Conservation (phyloP, 2,329 filamentous ascomycete species). For the Dendrostoma leiphaemia region DNA sequence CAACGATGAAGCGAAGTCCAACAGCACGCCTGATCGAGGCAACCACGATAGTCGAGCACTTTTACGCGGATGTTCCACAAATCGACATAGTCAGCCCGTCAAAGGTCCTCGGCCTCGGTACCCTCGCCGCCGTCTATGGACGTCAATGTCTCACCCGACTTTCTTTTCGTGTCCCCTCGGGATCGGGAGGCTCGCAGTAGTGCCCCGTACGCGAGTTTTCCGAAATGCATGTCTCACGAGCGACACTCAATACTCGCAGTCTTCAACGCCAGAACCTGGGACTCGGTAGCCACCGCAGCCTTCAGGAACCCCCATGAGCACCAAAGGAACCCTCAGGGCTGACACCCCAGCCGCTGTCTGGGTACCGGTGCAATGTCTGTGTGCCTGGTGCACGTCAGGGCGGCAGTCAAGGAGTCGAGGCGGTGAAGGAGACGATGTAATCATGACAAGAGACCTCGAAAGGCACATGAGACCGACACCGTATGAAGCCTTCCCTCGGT, state of each 20-base stretch:
- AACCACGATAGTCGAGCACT: neutral
- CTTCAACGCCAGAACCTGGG: neutral
- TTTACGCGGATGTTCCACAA: conserved; percentile 1
- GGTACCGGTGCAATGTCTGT: too few species aligned
- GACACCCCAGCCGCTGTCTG: neutral
- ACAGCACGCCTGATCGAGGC: neutral
- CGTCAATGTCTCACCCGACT: conserved; percentile 16
- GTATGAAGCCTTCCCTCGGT: neutral
- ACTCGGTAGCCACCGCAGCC: neutral
- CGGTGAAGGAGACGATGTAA: neutral
- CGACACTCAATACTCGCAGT: neutral
- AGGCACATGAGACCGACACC: neutral
- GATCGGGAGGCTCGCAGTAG: conserved; percentile 16
- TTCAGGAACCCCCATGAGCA: neutral
- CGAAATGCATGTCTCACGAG: conserved; percentile 17
- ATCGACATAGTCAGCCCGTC: neutral
- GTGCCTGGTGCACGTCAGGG: neutral
- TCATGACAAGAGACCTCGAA: neutral
- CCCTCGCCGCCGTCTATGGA: neutral
- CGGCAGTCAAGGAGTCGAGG: neutral
- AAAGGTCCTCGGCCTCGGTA: conserved; percentile 8
- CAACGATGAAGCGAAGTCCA: neutral
- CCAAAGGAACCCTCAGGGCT: neutral
- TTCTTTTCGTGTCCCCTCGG: conserved; percentile 2
- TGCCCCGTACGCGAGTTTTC: conserved; percentile 14